Base-by-base conservation (phyloP, 495 filamentous ascomycete genomes). In the Aspergillus campestris region DNA sequence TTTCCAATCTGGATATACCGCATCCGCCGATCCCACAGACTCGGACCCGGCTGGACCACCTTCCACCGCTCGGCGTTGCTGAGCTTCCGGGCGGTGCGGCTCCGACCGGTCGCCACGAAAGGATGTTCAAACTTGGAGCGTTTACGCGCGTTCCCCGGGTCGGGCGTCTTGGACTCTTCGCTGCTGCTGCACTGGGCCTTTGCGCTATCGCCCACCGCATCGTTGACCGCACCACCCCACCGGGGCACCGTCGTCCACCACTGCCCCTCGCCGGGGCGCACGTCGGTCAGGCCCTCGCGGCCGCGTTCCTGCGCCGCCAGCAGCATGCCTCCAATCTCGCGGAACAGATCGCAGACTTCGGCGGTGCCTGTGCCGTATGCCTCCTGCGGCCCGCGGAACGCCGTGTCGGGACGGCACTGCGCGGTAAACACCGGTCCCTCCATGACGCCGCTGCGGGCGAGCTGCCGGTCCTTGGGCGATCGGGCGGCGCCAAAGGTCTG, bases 221-320 rank as follows among this genome's bases (percentile, higher is more conserved):
- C 81, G 42, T 82, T 80, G 32, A 77, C 62, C 8, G 82, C 81
- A 32, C 84, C 85, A 38, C 89, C 89, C 79, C 88, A 94, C 14
- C 89, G 75, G 28, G 77, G 81, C 45, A 63, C 70, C 18, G 66
- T 79, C 3, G 82, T 79, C 87, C 87, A 95, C 88, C 89, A 95
- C 48, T 82, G 75, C 3, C 78, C 82, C 44, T 88, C 81, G 3
- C 87, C 87, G 6, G 86, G 75, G 18, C 68, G 72, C 47, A 75
- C 70, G 58, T 94, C 86, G 6, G 54, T 47, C 40, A 68, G 73
- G 6, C 83, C 83, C 58, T 92, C 78, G 29, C 89, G 75, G 9
- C 81, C 78, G 28, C 89, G 79, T 58, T 94, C 86, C 65, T 95
- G 89, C 0, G 87, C 89, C 7, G 87, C 75, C 32, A 89, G 69